Conservation (phyloP, 768 basidiomycete genomes). For the Nidularia pulvinata region DNA sequence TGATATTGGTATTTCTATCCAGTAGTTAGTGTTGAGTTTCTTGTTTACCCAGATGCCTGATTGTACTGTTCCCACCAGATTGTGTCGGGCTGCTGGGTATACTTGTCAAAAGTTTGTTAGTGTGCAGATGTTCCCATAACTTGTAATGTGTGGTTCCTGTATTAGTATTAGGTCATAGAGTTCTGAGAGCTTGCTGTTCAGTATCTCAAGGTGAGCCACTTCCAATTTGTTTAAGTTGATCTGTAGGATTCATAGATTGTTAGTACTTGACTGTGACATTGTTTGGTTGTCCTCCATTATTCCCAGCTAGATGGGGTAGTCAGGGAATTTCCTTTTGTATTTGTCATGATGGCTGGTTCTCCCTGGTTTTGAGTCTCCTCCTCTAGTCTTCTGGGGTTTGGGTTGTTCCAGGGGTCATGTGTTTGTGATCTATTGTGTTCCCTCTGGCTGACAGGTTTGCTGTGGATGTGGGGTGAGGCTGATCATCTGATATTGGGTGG, state of each 20-base stretch:
- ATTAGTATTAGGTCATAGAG: constrained; percentile 12
- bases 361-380: too few relatives aligned
- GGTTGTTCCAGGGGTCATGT: too few relatives aligned
- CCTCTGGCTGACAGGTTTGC: neutral
- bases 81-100: constrained; percentile 7
- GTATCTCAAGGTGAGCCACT: constrained; percentile 10
- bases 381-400: too few relatives aligned
- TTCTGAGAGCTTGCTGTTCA: constrained; percentile 1
- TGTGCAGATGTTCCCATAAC: constrained; percentile 7
- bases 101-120: constrained; percentile 12
- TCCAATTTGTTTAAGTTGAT: constrained; percentile 9
- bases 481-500: neutral
- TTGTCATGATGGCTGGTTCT: too few relatives aligned
- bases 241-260: constrained; percentile 7
- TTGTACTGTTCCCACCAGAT: constrained; percentile 2
- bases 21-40: constrained; percentile 8
- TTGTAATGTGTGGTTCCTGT: constrained; percentile 13
- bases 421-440: neutral
- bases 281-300: neutral
- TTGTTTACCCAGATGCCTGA: constrained; percentile 18
- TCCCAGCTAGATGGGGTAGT: too few relatives aligned
- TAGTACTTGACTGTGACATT: neutral
- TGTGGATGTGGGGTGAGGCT: neutral
- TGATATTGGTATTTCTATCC: constrained; percentile 13
- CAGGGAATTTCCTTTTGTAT: too few relatives aligned